Evolutionary conservation across 306 rosid genomes (phyloP).

Genomic region (Acacia crassicarpa): DNA sequence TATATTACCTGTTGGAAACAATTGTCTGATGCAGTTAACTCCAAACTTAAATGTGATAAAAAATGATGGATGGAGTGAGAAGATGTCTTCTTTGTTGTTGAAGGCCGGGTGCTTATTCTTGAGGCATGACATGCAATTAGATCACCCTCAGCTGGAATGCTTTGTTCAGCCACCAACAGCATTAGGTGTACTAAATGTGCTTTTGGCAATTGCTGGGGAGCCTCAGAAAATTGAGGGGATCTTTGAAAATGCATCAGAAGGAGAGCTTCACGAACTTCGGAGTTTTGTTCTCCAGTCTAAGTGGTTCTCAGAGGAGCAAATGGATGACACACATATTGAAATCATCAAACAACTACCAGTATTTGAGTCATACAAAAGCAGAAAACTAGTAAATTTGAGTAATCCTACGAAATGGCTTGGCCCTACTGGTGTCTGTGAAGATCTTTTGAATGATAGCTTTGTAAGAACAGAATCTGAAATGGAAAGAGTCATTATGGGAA

Average conservation of each 20-base stretch:
- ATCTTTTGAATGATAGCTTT: constrained; percentile 78
- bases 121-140: constrained; percentile 71
- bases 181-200: constrained; percentile 69
- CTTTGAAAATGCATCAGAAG: constrained; percentile 71
- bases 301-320: constrained; percentile 81
- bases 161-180: constrained; percentile 86
- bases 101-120: constrained; percentile 84
- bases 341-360: constrained; percentile 75
- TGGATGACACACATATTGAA: constrained; percentile 65
- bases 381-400: constrained; percentile 76
- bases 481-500: constrained; percentile 72
- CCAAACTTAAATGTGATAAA: constrained; percentile 74
- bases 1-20: constrained; percentile 76
- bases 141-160: constrained; percentile 75
- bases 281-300: constrained; percentile 94
- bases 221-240: constrained; percentile 68
- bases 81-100: constrained; percentile 79
- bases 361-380: constrained; percentile 80
- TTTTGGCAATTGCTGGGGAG: constrained; percentile 77
- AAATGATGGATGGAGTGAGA: constrained; percentile 98
- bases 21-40: constrained; percentile 68
- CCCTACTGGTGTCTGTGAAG: constrained; percentile 74
- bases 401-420: constrained; percentile 85
- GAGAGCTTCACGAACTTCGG: constrained; percentile 92
- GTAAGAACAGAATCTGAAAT: constrained; percentile 79